Conservation (phyloP, 2,329 filamentous ascomycete species). For the Corinectria fuckeliana region DNA sequence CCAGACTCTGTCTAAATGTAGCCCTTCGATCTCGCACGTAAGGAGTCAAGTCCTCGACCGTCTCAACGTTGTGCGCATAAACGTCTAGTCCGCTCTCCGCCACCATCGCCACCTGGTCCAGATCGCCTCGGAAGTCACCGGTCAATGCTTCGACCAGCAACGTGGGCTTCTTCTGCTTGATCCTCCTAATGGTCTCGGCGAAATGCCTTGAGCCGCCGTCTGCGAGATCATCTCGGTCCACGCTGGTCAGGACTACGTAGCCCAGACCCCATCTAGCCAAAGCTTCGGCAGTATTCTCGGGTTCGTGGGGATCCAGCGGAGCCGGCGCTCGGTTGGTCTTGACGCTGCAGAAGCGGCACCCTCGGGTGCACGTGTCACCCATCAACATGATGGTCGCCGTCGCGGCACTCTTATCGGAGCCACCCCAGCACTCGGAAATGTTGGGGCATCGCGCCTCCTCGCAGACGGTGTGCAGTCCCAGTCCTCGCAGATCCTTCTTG, state of each 20-base stretch:
- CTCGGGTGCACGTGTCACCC: constrained; percentile 97
- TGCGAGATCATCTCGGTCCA: constrained; percentile 89
- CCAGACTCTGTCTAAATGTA: constrained; percentile 84
- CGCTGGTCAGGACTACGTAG: constrained; percentile 92
- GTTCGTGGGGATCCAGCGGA: constrained; percentile 92
- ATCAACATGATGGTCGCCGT: constrained; percentile 99
- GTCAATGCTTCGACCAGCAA: constrained; percentile 85
- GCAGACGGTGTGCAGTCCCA: constrained; percentile 94
- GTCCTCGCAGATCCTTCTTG: constrained; percentile 87
- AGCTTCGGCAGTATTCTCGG: constrained; percentile 95
- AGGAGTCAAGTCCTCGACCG: constrained; percentile 87
- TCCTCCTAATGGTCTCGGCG: constrained; percentile 91
- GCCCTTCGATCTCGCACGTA: constrained; percentile 89
- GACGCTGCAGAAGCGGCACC: constrained; percentile 95
- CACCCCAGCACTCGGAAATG: constrained; percentile 98
- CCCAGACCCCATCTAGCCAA: constrained; percentile 91
- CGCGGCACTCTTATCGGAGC: constrained; percentile 83
- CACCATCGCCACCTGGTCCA: constrained; percentile 86
- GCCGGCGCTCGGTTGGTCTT: constrained; percentile 81
- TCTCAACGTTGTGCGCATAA: constrained; percentile 97
- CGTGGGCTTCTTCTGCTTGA: constrained; percentile 81
- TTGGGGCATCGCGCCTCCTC: constrained; percentile 98
- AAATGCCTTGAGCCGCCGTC: constrained; percentile 92
- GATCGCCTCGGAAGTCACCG: constrained; percentile 84
- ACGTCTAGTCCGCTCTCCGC: constrained; percentile 91